phyloP scores from a whole-genome alignment of 371 early-diverging fungal species.

The Smittium mucronatum region DNA sequence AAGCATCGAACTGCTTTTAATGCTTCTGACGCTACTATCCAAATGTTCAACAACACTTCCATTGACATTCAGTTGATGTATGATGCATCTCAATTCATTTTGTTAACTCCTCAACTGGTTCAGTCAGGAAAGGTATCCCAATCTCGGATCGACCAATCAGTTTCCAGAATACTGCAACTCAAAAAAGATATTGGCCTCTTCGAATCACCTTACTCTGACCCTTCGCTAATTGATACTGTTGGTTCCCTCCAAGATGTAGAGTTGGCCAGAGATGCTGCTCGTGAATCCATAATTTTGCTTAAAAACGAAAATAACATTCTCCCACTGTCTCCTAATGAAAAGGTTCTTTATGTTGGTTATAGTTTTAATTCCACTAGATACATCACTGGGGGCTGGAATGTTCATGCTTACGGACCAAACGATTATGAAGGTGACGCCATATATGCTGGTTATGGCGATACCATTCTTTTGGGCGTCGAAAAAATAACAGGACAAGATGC shows the following conservation, averaged over 20 bases:
- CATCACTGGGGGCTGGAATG: constrained; percentile 26
- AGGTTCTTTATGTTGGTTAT: constrained; percentile 21
- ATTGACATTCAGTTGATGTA: constrained; percentile 56
- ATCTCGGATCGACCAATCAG: constrained; percentile 38
- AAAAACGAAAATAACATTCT: constrained; percentile 20
- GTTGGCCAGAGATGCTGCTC: constrained; percentile 14
- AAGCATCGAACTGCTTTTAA: constrained; percentile 40
- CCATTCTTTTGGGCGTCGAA: constrained; percentile 16
- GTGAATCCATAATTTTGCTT: constrained; percentile 22
- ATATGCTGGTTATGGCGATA: constrained; percentile 26
- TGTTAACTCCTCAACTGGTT: constrained; percentile 32
- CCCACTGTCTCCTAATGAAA: constrained; percentile 14
- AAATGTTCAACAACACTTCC: constrained; percentile 37
- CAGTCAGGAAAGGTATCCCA: constrained; percentile 24
- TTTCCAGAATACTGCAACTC: constrained; percentile 38
- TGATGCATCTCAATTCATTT: constrained; percentile 36
- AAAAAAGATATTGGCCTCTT: constrained; percentile 50
- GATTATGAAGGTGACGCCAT: constrained; percentile 20
- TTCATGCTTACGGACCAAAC: constrained; percentile 19
- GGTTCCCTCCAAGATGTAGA: constrained; percentile 24
- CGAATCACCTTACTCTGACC: constrained; percentile 16
- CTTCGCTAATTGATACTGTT: constrained; percentile 13
- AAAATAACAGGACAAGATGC: constrained; percentile 13
- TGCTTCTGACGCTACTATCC: constrained; percentile 22
- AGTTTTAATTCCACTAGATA: constrained; percentile 23